Conservation (phyloP, 2,329 filamentous ascomycete genomes). For the Thielaviopsis populi region DNA sequence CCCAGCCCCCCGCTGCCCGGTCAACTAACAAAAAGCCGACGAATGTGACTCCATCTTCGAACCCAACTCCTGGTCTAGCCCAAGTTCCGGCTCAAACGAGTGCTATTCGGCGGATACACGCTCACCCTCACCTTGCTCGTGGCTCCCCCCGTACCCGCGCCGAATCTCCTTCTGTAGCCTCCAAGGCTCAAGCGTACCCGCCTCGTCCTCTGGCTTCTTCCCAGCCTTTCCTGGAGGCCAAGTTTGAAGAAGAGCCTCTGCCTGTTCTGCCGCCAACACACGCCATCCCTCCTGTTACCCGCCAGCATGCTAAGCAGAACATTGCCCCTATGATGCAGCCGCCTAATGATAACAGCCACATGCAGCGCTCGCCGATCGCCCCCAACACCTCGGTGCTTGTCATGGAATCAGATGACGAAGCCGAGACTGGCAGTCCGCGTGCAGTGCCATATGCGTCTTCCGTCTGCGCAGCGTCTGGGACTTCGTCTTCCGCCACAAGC, state of each 20-base stretch:
- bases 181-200: not conserved
- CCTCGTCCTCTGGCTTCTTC: not conserved
- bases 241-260: constrained; percentile 3
- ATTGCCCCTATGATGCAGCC: not conserved
- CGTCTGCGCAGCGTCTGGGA: constrained; percentile 30
- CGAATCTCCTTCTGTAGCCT: constrained; percentile 1
- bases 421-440: constrained; percentile 20
- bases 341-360: not conserved
- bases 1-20: constrained; percentile 4
- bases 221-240: not conserved
- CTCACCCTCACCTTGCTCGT: constrained; percentile 2
- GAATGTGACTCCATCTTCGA: not conserved
- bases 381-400: constrained; percentile 26
- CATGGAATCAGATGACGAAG: constrained; percentile 29
- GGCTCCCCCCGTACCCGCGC: constrained; percentile 1
- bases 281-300: not conserved
- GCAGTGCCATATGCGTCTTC: constrained; percentile 16
- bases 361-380: constrained; percentile 19
- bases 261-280: not conserved
- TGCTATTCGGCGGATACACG: not conserved
- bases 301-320: not conserved
- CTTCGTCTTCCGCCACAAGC: constrained; percentile 23
- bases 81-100: not conserved
- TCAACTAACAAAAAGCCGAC: not conserved
- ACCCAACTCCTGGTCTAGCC: not conserved